A percentile compares a stretch with the other conserved stretches of the same genome.
phyloP scores from a whole-genome alignment of 2,329 filamentous ascomycete genomes.

The Trichophyton mentagrophytes region DNA sequence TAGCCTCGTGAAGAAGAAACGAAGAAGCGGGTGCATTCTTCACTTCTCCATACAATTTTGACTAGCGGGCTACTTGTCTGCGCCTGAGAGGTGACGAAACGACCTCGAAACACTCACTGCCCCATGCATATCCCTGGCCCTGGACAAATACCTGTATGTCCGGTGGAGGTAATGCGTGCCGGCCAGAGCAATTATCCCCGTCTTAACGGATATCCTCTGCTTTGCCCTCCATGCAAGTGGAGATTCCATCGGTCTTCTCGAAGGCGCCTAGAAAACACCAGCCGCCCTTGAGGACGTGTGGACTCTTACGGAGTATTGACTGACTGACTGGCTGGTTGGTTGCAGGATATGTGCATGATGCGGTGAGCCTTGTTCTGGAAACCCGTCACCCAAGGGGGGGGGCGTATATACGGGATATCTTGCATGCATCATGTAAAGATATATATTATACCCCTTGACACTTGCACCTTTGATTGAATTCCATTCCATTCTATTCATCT shows the following conservation, averaged over 20 bases:
- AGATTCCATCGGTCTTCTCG: neutral
- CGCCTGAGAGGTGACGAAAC: neutral
- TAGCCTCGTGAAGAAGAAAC: neutral
- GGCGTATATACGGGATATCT: no score
- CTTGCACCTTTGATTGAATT: no score
- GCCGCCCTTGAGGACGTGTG: no score
- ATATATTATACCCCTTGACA: no score
- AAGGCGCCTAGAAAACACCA: neutral
- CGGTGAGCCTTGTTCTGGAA: neutral
- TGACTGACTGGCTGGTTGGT: no score
- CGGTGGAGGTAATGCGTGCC: neutral
- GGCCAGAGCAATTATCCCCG: neutral
- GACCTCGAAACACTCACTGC: neutral
- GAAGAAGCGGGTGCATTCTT: no score
- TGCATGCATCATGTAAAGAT: neutral
- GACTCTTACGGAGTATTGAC: neutral
- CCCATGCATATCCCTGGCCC: neutral
- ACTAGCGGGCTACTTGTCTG: neutral
- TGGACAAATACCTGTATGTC: neutral
- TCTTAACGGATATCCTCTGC: neutral
- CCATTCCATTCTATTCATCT: no score
- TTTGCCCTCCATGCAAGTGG: neutral
- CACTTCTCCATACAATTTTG: no score
- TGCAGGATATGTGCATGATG: neutral
- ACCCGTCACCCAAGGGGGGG: neutral